Conservation (phyloP, 805 yeast species). For the Monosporozyma servazzii region DNA sequence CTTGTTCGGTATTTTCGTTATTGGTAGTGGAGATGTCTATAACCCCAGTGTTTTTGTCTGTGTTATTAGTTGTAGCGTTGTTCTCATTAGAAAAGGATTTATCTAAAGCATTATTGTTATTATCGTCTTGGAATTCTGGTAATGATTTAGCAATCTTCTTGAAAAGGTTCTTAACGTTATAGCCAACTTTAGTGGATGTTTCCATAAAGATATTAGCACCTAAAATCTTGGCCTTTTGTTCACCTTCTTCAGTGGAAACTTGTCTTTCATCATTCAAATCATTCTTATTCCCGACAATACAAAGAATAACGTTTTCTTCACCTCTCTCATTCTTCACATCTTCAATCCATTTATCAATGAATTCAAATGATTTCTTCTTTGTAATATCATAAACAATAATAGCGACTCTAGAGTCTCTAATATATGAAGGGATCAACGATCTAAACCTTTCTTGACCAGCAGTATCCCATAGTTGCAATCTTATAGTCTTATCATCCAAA, state of each 20-base stretch:
- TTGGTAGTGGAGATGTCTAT: conserved; percentile 35
- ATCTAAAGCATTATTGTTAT: conserved; percentile 17
- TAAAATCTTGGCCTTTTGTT: conserved; percentile 56
- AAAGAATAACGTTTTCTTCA: conserved; percentile 71
- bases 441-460: conserved; percentile 96
- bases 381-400: conserved; percentile 93
- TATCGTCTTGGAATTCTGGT: conserved; percentile 61
- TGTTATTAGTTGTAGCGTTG: conserved; percentile 29
- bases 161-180: conserved; percentile 83
- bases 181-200: conserved; percentile 90
- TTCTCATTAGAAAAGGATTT: conserved; percentile 1
- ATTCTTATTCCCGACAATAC: conserved; percentile 85
- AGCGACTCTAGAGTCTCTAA: conserved; percentile 95
- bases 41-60: conserved; percentile 31
- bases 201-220: conserved; percentile 80
- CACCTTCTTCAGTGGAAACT: conserved; percentile 78
- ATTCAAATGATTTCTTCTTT: conserved; percentile 71
- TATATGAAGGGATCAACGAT: conserved; percentile 88
- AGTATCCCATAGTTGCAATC: conserved; percentile 95
- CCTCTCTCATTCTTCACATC: conserved; percentile 94
- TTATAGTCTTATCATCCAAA: conserved; percentile 87
- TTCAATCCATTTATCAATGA: conserved; percentile 84
- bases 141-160: conserved; percentile 83
- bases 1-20: conserved; percentile 29
- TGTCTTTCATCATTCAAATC: conserved; percentile 77